Evolutionary conservation across 2,329 filamentous ascomycete genomes (phyloP).

Genomic region (Pseudogymnoascus sp.): DNA sequence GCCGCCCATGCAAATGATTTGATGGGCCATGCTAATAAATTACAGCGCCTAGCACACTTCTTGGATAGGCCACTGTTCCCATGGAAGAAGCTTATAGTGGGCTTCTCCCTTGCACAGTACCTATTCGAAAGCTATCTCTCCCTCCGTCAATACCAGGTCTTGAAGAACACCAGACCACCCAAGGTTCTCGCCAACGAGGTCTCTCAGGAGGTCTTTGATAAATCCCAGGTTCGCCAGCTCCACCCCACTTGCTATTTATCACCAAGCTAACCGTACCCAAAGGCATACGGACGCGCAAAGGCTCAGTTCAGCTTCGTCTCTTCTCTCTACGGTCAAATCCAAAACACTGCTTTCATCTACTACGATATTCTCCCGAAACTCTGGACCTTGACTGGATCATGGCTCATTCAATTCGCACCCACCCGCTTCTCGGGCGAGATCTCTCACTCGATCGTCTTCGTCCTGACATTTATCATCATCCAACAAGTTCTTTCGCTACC

Average conservation of each 20-base stretch:
- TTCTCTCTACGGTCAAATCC: conserved; percentile 75
- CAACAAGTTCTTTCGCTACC: conserved; percentile 74
- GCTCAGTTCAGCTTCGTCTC: conserved; percentile 78
- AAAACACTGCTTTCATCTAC: conserved; percentile 83
- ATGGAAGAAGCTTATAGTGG: conserved; percentile 93
- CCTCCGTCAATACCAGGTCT: conserved; percentile 78
- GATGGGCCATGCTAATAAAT: conserved; percentile 17
- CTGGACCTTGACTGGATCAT: conserved; percentile 71
- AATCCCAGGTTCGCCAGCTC: conserved; percentile 58
- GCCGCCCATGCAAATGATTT: background rate
- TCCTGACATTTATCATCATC: conserved; percentile 76
- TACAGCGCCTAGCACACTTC: conserved; percentile 65
- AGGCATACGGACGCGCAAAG: conserved; percentile 92
- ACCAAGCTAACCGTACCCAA: background rate
- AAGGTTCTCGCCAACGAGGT: conserved; percentile 85
- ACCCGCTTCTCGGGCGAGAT: conserved; percentile 82
- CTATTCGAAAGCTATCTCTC: conserved; percentile 84
- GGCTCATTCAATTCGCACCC: conserved; percentile 67
- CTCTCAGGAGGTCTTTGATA: conserved; percentile 82
- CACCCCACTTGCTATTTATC: background rate
- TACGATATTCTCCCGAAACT: conserved; percentile 85
- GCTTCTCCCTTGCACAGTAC: conserved; percentile 88
- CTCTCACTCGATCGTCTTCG: conserved; percentile 83
- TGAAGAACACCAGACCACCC: conserved; percentile 71
- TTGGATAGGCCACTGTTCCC: conserved; percentile 90